Evolutionary conservation across 2,329 filamentous ascomycete species (phyloP), one percentile per base, ranked within the genome.

Genomic region (Aspergillus nomiae): DNA sequence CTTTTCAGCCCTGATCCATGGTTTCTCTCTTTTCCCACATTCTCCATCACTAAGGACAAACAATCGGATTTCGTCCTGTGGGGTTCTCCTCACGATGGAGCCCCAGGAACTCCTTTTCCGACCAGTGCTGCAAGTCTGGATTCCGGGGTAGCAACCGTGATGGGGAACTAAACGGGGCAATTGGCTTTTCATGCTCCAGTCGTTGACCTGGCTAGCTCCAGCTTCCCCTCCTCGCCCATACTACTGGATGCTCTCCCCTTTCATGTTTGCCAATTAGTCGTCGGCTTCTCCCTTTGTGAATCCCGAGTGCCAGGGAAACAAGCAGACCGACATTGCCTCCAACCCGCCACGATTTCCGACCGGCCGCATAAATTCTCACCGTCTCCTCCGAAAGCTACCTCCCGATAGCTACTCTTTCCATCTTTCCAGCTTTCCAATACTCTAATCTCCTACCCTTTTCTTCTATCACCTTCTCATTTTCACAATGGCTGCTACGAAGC

Each of bases 401-500:
- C 16, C 28, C 8, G 24, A 46, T 43, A 32, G 16, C 10, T 41
- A 28, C 26, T 41, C 54, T 55, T 36, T 36, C 50, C 34, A n/a
- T 34, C 26, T 19, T 55, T 38, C 19, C 34, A 19, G 12, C 24
- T n/a, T 32, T 36, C 45, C 38, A 32, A 43, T 41, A 14, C 51
- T n/a, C 58, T 19, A 11, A 30, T 24, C 11, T 48, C 41, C 28
- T n/a, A 30, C 41, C 26, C 10, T 16, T 16, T 24, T 45, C 24
- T 54, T 16, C 30, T 41, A 45, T 11, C 38, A 32, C 54, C 28
- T 38, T 46, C 16, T 16, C 41, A 54, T 50, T 21, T 34, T 19
- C 19, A 57, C 16, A 26, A 75, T 75, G 72, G 67, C 72, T 50
- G 65, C 64, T 30, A 62, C 63, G 56, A 80, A 71, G 67, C 73